A percentile compares a stretch with the other conserved stretches of the same genome.
Conservation (phyloP, 352 stramenopile species). For the Phytophthora vignae region DNA sequence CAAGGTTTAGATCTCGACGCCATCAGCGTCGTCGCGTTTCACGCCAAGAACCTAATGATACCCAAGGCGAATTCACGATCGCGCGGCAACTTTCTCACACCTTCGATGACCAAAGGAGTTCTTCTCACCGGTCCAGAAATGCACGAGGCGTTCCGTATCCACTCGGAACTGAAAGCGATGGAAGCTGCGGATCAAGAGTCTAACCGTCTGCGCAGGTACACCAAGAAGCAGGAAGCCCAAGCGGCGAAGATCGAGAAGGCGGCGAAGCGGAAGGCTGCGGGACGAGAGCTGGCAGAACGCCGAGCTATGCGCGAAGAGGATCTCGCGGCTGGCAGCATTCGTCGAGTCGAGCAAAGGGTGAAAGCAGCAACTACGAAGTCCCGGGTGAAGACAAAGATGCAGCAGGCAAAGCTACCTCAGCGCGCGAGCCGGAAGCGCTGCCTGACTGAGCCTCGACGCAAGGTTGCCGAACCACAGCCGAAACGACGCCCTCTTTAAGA, state of each 20-base stretch:
- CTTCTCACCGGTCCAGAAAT: neutral
- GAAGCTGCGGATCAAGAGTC: neutral
- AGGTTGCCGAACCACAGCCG: neutral
- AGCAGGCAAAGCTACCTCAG: neutral
- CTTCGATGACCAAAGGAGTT: neutral
- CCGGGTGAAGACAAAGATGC: neutral
- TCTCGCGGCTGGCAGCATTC: neutral
- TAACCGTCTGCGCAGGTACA: neutral
- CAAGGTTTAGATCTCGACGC: neutral
- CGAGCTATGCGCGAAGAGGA: neutral
- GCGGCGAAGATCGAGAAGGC: neutral
- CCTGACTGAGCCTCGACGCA: neutral
- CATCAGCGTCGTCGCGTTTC: neutral
- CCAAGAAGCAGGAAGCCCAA: neutral
- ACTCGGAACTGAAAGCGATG: neutral
- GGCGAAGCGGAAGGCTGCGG: too few species aligned
- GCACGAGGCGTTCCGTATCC: neutral
- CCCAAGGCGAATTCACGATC: neutral
- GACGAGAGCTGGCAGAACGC: neutral
- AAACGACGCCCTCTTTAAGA: neutral
- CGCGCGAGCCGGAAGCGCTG: neutral
- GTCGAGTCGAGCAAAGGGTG: neutral
- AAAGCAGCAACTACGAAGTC: neutral
- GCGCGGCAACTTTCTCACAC: neutral
- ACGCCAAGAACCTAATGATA: neutral